Conservation (phyloP, 2,329 filamentous ascomycete genomes). For the Trichoderma aggressivum region DNA sequence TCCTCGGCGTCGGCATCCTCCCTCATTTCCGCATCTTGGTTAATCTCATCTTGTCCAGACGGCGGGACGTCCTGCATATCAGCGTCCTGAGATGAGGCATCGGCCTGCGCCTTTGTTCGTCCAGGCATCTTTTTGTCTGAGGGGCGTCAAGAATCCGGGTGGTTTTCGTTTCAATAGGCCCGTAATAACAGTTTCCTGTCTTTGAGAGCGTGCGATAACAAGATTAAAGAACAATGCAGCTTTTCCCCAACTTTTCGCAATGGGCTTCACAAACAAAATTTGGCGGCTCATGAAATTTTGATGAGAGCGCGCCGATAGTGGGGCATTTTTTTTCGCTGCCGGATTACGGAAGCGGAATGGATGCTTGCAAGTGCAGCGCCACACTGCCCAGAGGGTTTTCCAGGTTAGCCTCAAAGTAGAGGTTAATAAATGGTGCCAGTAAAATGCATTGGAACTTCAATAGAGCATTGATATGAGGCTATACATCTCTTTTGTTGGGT, state of each 20-base stretch:
- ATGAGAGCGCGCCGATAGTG: conserved; percentile 5
- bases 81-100: conserved; percentile 33
- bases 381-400: neutral
- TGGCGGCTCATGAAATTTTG: conserved; percentile 16
- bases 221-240: neutral
- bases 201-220: neutral
- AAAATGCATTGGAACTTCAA: neutral
- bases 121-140: conserved; percentile 36
- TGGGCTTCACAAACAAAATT: neutral
- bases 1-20: conserved; percentile 31
- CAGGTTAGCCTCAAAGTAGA: neutral
- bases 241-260: neutral
- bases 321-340: neutral
- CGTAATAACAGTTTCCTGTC: too few species aligned
- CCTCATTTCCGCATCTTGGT: conserved; percentile 35
- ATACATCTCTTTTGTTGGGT: neutral
- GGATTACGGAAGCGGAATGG: conserved; percentile 12
- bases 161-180: neutral
- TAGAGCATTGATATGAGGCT: neutral
- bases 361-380: neutral
- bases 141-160: neutral
- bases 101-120: conserved; percentile 37
- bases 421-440: neutral
- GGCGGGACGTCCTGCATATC: conserved; percentile 46
- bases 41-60: conserved; percentile 35